Percentiles rank a stretch among this genome's conserved stretches.
Evolutionary conservation across 768 basidiomycete genomes (phyloP).

Genomic region (Clitopilus passeckerianus): DNA sequence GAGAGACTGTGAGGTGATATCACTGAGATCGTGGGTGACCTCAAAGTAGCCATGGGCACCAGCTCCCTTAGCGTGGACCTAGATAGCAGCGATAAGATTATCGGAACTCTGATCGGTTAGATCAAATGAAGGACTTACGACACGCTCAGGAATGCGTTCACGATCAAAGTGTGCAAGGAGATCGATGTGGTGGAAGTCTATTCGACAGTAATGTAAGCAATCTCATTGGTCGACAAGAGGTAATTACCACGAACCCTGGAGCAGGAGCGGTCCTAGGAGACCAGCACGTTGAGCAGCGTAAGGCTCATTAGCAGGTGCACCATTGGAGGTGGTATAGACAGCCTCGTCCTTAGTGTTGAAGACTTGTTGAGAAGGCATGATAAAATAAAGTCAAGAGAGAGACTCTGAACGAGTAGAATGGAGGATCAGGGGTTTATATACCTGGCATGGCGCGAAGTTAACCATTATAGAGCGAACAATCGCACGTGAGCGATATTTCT

Average conservation of each 20-base stretch:
- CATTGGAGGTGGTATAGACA: constrained; percentile 82
- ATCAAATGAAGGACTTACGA: constrained; percentile 40
- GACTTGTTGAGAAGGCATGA: constrained; percentile 66
- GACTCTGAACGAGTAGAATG: constrained; percentile 10
- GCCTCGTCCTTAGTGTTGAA: constrained; percentile 49
- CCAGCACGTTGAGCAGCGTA: constrained; percentile 80
- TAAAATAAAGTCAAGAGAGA: constrained; percentile 3
- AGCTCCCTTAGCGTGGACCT: constrained; percentile 91
- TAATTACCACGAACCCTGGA: constrained; percentile 58
- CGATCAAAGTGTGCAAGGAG: constrained; percentile 89
- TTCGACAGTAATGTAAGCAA: background rate
- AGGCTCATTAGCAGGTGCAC: constrained; percentile 70
- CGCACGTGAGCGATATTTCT: background rate
- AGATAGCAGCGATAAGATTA: constrained; percentile 18
- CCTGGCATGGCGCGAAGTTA: background rate
- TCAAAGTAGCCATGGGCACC: constrained; percentile 94
- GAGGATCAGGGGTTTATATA: constrained; percentile 9
- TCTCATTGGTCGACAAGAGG: background rate
- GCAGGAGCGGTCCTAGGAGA: constrained; percentile 71
- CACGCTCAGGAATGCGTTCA: constrained; percentile 95
- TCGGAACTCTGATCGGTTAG: background rate
- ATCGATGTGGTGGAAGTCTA: constrained; percentile 88
- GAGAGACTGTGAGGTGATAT: constrained; percentile 69
- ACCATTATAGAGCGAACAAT: background rate
- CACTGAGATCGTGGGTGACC: constrained; percentile 80